These are phyloP conservation scores for Microdochium nivale DNA, from an alignment of 2,329 filamentous ascomycete species.

Conservation along the genomic window DNA sequence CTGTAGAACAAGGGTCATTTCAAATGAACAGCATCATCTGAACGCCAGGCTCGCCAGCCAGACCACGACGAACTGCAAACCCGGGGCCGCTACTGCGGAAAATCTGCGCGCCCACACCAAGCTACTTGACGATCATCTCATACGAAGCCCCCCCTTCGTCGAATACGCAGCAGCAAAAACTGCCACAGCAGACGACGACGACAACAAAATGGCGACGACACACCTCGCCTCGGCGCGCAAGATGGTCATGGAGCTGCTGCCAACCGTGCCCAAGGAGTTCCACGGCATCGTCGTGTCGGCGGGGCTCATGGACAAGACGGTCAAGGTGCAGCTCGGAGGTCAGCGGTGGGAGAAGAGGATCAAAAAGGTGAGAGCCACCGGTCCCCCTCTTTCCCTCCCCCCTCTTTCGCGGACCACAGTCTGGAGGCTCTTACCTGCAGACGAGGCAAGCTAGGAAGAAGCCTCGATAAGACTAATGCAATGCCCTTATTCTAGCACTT, in stretches of 20 bases:
- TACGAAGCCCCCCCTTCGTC: no score
- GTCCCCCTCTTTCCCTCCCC: no score
- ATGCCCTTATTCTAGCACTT: constrained; percentile 44
- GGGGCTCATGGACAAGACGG: constrained; percentile 69
- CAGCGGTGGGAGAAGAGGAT: constrained; percentile 66
- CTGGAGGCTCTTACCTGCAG: no score
- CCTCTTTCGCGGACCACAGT: no score
- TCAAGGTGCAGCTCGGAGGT: constrained; percentile 66
- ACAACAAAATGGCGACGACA: not conserved
- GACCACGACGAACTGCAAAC: not conserved
- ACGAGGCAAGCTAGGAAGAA: no score
- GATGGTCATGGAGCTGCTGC: not conserved
- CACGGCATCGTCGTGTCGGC: constrained; percentile 69
- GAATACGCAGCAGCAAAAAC: no score
- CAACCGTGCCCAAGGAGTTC: constrained; percentile 35
- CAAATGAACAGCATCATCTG: not conserved
- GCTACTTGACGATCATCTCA: no score
- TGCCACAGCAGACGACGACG: no score
- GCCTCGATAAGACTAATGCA: no score
- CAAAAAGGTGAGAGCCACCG: constrained; percentile 50
- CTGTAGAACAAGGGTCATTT: no score
- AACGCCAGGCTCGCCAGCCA: not conserved
- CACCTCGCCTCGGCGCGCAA: not conserved
- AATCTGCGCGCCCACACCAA: no score
- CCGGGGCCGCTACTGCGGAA: not conserved